These are phyloP conservation scores for Musa beccarii DNA, from an alignment of 176 grass and related monocot genomes.

Conservation along the genomic window DNA sequence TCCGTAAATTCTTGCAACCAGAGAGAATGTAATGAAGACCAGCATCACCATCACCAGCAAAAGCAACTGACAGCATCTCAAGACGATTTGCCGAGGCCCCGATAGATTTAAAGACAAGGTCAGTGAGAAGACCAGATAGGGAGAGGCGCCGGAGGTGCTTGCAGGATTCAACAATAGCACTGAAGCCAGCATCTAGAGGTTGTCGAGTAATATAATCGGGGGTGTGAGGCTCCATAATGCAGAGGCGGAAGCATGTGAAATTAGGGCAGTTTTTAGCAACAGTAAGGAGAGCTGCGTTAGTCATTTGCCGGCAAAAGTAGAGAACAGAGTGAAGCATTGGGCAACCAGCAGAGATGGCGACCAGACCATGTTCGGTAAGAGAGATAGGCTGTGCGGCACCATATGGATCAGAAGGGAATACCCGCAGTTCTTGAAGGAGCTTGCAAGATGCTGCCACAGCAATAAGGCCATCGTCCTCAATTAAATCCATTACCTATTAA, in stretches of 20 bases:
- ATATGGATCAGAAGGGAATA: constrained; percentile 51
- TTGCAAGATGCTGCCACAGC: constrained; percentile 54
- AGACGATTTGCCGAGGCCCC: constrained; percentile 48
- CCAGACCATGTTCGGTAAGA: constrained; percentile 62
- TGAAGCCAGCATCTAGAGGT: constrained; percentile 58
- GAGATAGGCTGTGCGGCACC: constrained; percentile 26
- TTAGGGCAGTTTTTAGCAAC: constrained; percentile 57
- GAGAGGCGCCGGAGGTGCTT: constrained; percentile 50
- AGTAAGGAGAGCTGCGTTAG: constrained; percentile 48
- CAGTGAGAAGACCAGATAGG: constrained; percentile 57
- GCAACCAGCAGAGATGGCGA: constrained; percentile 49
- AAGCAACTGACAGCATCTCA: constrained; percentile 67
- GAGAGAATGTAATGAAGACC: constrained; percentile 58
- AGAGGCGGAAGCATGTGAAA: constrained; percentile 51
- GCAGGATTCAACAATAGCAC: constrained; percentile 63
- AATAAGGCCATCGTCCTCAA: constrained; percentile 49
- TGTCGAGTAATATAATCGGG: constrained; percentile 45
- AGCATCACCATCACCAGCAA: constrained; percentile 46
- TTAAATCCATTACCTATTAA: constrained; percentile 61
- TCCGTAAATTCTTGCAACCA: constrained; percentile 70
- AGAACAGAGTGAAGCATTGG: constrained; percentile 56
- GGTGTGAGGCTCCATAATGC: constrained; percentile 51
- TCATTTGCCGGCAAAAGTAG: constrained; percentile 62
- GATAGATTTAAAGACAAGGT: constrained; percentile 54
- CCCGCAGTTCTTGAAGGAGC: constrained; percentile 55